A percentile compares a stretch with the other conserved stretches of the same genome.
phyloP scores from a whole-genome alignment of 306 rosid genomes.

The Prunus mira region DNA sequence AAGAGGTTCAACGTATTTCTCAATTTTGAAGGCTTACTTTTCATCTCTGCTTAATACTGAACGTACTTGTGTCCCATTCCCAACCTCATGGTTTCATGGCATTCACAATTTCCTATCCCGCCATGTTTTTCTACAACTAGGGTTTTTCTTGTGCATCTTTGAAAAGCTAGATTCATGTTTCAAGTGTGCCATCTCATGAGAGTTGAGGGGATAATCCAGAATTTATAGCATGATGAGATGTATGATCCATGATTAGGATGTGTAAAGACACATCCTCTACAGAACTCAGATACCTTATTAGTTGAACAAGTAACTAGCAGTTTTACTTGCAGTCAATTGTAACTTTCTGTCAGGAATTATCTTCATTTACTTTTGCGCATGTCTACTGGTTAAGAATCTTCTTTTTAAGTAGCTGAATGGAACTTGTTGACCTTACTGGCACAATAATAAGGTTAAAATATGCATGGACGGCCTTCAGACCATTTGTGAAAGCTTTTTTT shows the following conservation, averaged over 20 bases:
- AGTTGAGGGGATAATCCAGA: background rate
- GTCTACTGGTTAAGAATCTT: background rate
- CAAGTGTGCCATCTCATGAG: background rate
- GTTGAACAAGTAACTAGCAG: background rate
- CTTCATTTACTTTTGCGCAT: background rate
- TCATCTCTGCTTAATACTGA: background rate
- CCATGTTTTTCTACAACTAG: background rate
- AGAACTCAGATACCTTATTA: background rate
- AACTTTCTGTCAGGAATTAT: background rate
- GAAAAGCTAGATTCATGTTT: background rate
- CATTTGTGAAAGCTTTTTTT: no score
- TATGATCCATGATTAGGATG: background rate
- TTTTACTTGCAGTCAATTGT: background rate
- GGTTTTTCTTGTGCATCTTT: background rate
- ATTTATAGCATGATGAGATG: background rate
- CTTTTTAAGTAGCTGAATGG: background rate
- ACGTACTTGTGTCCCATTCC: background rate
- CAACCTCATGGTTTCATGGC: background rate
- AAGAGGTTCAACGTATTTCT: slow-evolving; percentile 30
- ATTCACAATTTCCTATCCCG: background rate
- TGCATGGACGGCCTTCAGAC: background rate
- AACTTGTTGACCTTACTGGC: background rate
- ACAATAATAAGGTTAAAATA: background rate
- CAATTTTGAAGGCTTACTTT: slow-evolving; percentile 25
- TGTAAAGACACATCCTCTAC: background rate